Conservation (phyloP, 345 rosid genomes). For the Populus tremula region DNA sequence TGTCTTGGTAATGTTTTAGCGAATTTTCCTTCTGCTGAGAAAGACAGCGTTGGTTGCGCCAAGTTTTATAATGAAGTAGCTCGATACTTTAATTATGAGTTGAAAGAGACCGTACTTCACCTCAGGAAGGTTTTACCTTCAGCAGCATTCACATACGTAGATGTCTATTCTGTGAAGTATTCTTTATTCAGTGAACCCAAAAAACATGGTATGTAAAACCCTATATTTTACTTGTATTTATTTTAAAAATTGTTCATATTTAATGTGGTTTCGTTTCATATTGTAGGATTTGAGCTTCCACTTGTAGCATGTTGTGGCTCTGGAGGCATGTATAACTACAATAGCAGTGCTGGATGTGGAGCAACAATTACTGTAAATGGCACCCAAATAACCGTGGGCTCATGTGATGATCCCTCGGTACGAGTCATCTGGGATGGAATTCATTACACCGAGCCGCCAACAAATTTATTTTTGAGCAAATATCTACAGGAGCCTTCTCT, state of each 20-base stretch:
- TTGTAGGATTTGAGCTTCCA: conserved; percentile 20
- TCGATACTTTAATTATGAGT: conserved; percentile 39
- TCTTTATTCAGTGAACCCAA: conserved; percentile 36
- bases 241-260: neutral
- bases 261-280: no score
- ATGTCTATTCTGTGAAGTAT: conserved; percentile 52
- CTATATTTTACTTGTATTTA: neutral
- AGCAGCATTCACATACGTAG: conserved; percentile 47
- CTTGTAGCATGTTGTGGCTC: conserved; percentile 9
- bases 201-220: conserved; percentile 36
- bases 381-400: neutral
- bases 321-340: neutral
- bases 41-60: conserved; percentile 51
- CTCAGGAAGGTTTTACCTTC: conserved; percentile 37
- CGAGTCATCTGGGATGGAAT: conserved; percentile 40
- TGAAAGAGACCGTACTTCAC: conserved; percentile 29
- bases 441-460: conserved; percentile 44
- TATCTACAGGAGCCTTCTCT: conserved; percentile 31
- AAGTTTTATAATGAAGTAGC: conserved; percentile 47
- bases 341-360: no score
- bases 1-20: conserved; percentile 46
- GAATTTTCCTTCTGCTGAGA: conserved; percentile 22
- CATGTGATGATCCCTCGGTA: conserved; percentile 29
- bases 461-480: conserved; percentile 30
- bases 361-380: no score